phyloP scores from a whole-genome alignment of 306 rosid genomes.

The Trifolium repens region DNA sequence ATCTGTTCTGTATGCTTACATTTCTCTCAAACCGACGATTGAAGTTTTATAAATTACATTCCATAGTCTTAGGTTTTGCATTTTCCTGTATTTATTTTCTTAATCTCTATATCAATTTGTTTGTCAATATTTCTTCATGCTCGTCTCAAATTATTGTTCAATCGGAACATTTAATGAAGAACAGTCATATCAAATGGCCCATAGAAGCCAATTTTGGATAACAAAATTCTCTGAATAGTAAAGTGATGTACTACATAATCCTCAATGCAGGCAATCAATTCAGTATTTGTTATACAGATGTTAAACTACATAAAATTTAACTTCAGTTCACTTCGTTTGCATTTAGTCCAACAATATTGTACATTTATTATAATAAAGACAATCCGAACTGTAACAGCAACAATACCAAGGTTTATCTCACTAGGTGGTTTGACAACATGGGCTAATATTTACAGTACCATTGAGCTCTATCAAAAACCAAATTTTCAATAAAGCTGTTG shows the following conservation, averaged over 20 bases:
- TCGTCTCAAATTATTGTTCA: too few relatives aligned
- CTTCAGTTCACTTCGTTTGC: constrained; percentile 2
- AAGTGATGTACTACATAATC: too few relatives aligned
- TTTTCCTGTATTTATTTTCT: too few relatives aligned
- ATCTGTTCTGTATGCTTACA: constrained; percentile 13
- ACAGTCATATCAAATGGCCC: too few relatives aligned
- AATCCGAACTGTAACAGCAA: constrained; percentile 9
- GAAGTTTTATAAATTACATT: too few relatives aligned
- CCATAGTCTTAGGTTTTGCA: background rate
- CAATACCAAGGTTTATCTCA: background rate
- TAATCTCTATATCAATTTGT: too few relatives aligned
- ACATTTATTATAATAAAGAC: constrained; percentile 20
- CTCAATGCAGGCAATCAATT: too few relatives aligned
- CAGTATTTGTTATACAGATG: constrained; percentile 5
- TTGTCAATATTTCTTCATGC: too few relatives aligned
- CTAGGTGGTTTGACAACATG: constrained; percentile 33
- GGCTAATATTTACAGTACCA: background rate
- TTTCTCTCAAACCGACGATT: too few relatives aligned
- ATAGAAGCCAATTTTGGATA: too few relatives aligned
- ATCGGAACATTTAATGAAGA: too few relatives aligned
- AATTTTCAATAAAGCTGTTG: background rate
- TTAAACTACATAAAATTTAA: constrained; percentile 5
- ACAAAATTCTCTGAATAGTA: too few relatives aligned
- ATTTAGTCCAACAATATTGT: constrained; percentile 13
- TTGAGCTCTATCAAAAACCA: constrained; percentile 15